Percentiles rank a stretch among this genome's conserved stretches.
Conservation (phyloP, 2,329 filamentous ascomycete species). For the Phialophora tarda region DNA sequence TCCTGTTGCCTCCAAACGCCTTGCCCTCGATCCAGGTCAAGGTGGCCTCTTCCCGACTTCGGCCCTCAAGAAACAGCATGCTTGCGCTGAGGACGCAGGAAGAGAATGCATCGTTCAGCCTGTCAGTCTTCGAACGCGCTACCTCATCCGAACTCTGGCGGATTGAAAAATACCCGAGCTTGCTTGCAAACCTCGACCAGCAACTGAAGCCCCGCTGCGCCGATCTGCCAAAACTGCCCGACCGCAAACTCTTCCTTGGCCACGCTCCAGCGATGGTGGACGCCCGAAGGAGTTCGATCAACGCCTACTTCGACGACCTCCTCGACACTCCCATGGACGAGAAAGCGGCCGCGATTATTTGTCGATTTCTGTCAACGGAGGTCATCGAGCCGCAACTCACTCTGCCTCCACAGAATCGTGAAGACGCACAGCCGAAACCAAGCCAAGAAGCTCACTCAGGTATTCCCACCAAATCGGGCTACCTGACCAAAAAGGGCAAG, state of each 20-base stretch:
- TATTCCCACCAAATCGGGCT: conserved; percentile 79
- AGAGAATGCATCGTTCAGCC: conserved; percentile 91
- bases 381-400: conserved; percentile 58
- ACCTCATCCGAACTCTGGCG: conserved; percentile 85
- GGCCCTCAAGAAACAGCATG: conserved; percentile 84
- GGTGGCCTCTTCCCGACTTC: conserved; percentile 93
- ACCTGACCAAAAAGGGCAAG: conserved; percentile 94
- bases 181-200: conserved; percentile 80
- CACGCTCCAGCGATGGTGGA: conserved; percentile 95
- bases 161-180: conserved; percentile 86
- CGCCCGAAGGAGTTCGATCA: conserved; percentile 77
- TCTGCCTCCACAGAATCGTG: conserved; percentile 41
- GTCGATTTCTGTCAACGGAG: conserved; percentile 79
- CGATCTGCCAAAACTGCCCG: conserved; percentile 78
- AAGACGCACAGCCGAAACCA: conserved; percentile 39
- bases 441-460: conserved; percentile 60
- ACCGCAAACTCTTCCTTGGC: conserved; percentile 83
- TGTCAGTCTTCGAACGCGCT: conserved; percentile 80
- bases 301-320: conserved; percentile 83
- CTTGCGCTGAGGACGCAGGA: conserved; percentile 79
- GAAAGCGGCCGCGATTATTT: conserved; percentile 76
- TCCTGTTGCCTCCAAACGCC: conserved; percentile 85
- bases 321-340: conserved; percentile 83
- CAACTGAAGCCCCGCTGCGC: conserved; percentile 74
- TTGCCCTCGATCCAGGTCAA: conserved; percentile 82